A percentile compares a stretch with the other conserved stretches of the same genome.
phyloP scores from a whole-genome alignment of 2,329 filamentous ascomycete genomes.

The Hypocrella siamensis region DNA sequence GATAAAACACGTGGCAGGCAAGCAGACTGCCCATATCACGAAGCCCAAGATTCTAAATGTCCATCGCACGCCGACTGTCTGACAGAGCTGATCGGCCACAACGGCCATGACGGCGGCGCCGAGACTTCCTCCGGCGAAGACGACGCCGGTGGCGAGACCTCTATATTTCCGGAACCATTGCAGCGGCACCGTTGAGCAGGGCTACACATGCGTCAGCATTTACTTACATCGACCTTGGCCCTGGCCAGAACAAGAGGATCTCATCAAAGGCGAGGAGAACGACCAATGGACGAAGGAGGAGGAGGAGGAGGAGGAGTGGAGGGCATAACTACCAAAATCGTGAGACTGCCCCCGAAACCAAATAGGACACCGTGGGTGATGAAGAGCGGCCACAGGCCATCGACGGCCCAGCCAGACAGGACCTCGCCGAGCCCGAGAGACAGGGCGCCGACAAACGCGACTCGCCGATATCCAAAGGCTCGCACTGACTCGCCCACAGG shows the following conservation, averaged over 20 bases:
- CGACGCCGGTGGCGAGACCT: constrained; percentile 12
- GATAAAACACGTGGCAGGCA: constrained; percentile 11
- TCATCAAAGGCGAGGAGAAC: too few species aligned
- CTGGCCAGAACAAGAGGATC: too few species aligned
- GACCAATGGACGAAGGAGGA: too few species aligned
- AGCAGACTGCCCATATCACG: constrained; percentile 12
- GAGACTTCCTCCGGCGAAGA: constrained; percentile 12
- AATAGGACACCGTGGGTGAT: constrained; percentile 12
- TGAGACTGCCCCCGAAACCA: constrained; percentile 12
- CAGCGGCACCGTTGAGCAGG: constrained; percentile 11
- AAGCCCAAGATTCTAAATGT: constrained; percentile 12
- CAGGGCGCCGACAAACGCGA: constrained; percentile 9
- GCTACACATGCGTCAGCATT: constrained; percentile 4
- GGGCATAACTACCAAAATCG: constrained; percentile 8
- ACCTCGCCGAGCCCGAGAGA: constrained; percentile 12
- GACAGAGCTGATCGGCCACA: constrained; percentile 8
- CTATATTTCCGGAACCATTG: constrained; percentile 11
- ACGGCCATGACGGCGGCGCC: constrained; percentile 13
- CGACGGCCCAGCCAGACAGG: constrained; percentile 10
- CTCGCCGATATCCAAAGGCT: constrained; percentile 8
- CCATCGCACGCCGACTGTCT: constrained; percentile 10
- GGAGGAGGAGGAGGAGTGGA: background rate
- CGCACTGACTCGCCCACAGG: constrained; percentile 9
- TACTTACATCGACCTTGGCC: background rate
- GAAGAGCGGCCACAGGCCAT: constrained; percentile 9